A percentile compares a stretch with the other conserved stretches of the same genome.
Evolutionary conservation across 129 eudicot species (phyloP).

Genomic region (Saposhnikovia divaricata): DNA sequence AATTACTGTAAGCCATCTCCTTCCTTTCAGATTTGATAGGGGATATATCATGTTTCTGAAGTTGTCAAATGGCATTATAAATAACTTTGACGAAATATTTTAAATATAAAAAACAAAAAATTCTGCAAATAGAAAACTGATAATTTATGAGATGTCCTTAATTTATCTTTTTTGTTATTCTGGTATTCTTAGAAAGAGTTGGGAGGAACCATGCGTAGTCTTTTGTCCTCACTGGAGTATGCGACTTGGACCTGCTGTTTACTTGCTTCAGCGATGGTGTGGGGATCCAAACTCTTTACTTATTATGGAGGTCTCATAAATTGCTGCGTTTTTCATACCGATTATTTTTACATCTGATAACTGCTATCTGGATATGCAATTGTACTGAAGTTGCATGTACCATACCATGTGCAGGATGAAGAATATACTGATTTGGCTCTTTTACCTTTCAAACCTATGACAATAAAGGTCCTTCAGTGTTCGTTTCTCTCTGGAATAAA

Average conservation of each 20-base stretch:
- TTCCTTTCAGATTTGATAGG: constrained; percentile 3
- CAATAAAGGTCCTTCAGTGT: constrained; percentile 89
- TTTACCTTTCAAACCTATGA: constrained; percentile 74
- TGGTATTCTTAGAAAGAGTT: constrained; percentile 36
- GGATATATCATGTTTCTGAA: background rate
- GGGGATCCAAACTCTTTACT: constrained; percentile 63
- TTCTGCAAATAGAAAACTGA: background rate
- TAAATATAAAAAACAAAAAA: background rate
- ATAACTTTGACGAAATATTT: background rate
- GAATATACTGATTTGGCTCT: constrained; percentile 60
- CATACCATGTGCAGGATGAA: constrained; percentile 42
- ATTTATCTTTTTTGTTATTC: background rate
- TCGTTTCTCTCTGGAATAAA: constrained; percentile 69
- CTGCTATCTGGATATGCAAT: background rate
- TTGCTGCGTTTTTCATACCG: background rate
- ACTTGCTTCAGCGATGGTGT: constrained; percentile 78
- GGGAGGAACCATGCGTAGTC: constrained; percentile 97
- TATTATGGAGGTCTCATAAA: constrained; percentile 51
- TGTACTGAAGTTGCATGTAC: background rate
- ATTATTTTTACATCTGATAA: background rate
- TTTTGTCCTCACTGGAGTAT: constrained; percentile 96
- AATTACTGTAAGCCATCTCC: constrained; percentile 50
- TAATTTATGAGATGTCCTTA: background rate
- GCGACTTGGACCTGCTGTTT: constrained; percentile 79
- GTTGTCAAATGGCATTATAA: background rate